Base-by-base conservation (phyloP, 2,329 filamentous ascomycete species). In the Thielaviopsis populi region DNA sequence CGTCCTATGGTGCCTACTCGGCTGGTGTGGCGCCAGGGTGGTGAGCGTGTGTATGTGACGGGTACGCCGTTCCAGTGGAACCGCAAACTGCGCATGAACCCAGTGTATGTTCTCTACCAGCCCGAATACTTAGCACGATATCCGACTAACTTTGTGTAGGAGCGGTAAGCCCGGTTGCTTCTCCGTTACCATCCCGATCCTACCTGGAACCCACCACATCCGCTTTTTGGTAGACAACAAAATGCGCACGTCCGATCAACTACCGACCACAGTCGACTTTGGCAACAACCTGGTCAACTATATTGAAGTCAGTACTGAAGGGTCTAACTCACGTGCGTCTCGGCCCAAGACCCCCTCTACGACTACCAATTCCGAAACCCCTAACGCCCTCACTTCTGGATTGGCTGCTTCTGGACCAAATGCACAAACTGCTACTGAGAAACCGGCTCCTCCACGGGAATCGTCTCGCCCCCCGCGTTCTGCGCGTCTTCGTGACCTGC, bases 211-310 rank as follows among this genome's bases (percentile, higher is more conserved):
- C 4, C 92, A 99, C 73, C 94, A 99, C 77, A 81, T 99, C 70
- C 92, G 95, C 71, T 99, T 97, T 76, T 82, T 99, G 69, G 91
- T 96, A 61, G 92, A 97, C 75, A 89, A 88, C 65, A 86, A 92
- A 71, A 96, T 96, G 90, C 83, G 87, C 72, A 94, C 91, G 15
- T 94, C 90, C 17, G 85, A 88, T 66, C 84, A 88, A 68, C 79
- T 96, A 63, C 92, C 94, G 15, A 97, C 94, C 0, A 95, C 94
- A 1, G 94, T 99, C 65, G 94, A 99, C 73, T 96, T 95, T 73
- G 95, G 91, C 68, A 97, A 97, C 76, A 95, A 96, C 72, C 80
- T 99, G 19, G 92, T 99, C 75, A 99, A 99, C 75, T 99, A 97
- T 73, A 89, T 99, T 71, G 94, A 99, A 76, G 88, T 97, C 67